Evolutionary conservation across 2,329 filamentous ascomycete genomes (phyloP), one percentile per base, ranked within the genome.

Genomic region (Tolypocladium guangdongense): DNA sequence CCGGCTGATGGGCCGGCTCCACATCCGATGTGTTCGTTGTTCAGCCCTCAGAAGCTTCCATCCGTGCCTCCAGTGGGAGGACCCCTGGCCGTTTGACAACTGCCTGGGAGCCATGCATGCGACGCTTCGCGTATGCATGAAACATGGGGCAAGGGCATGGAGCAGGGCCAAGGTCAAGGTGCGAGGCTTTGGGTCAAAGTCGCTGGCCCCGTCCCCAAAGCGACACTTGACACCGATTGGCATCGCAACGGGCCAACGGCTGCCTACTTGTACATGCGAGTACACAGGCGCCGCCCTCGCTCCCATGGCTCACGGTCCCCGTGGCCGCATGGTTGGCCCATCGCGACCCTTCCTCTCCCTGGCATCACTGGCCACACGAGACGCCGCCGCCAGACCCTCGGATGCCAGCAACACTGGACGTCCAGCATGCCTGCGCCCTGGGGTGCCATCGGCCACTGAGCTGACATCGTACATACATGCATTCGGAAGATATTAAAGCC

Each of bases 11-110:
- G 27, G 27, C 27, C 27, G 27, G 27, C 27, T 43, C 39, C 39
- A n/a, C 39, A 22, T 43, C 41, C 20, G 30, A 50, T 32, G 49
- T 37, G 39, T 36, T 36, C 27, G 47, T 33, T 22, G 32, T 36
- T 36, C 47, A 49, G 47, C 43, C 39, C 39, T 27, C 33, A 49
- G 46, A 48, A 48, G n/a, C 46, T 16, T 37, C 47, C 14, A 38
- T 49, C 43, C 43, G 43, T 32, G 43, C 27, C 43, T 47, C 43
- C 27, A 33, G 27, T 20, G 27, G 35, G 5, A 38, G 33, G 18
- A n/a, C 49, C 49, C 49, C 35, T 39, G 51, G 30, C 24, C 45
- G 39, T 52, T 56, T 56, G 55, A 56, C 50, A 24, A 55, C 43
- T 56, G 53, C 50, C 47, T 45, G 51, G 39, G 47, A 30, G 24